Conservation (phyloP, 2,329 filamentous ascomycete genomes). For the Pseudogymnoascus sp. region DNA sequence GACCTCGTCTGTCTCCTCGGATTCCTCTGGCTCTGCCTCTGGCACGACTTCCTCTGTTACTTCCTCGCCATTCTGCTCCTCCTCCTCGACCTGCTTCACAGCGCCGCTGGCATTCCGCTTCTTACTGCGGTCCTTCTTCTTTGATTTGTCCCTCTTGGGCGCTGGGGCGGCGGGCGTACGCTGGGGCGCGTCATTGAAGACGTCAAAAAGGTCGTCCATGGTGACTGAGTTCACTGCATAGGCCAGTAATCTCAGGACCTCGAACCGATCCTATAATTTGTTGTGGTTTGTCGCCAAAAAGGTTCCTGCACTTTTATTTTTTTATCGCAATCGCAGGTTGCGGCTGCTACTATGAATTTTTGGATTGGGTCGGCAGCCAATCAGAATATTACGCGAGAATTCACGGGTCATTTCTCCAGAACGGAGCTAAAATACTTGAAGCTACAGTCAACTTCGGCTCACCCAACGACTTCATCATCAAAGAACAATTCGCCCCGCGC, state of each 20-base stretch:
- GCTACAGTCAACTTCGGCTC: constrained; percentile 11
- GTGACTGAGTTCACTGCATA: constrained; percentile 14
- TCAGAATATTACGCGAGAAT: constrained; percentile 7
- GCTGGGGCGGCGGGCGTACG: constrained; percentile 32
- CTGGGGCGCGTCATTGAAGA: constrained; percentile 62
- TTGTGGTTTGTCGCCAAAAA: neutral
- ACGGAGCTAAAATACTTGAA: constrained; percentile 9
- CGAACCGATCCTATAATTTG: constrained; percentile 4
- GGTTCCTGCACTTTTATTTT: neutral
- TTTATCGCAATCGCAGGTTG: constrained; percentile 9
- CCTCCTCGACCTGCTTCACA: constrained; percentile 50
- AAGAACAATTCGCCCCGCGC: constrained; percentile 9
- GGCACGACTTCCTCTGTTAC: constrained; percentile 29
- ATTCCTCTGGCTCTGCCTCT: constrained; percentile 19
- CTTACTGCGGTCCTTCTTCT: constrained; percentile 58
- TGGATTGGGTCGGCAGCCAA: constrained; percentile 4
- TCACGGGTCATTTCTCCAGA: neutral
- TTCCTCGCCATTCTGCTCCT: constrained; percentile 54
- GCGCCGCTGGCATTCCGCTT: constrained; percentile 81
- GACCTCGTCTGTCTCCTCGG: constrained; percentile 34
- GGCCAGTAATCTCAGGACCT: constrained; percentile 7
- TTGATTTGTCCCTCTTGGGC: constrained; percentile 34
- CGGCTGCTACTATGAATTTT: constrained; percentile 9
- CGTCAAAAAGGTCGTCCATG: constrained; percentile 77
- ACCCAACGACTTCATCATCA: constrained; percentile 10